Evolutionary conservation across 202 grass and related monocot genomes (phyloP).

Genomic region (Carex arenaria): DNA sequence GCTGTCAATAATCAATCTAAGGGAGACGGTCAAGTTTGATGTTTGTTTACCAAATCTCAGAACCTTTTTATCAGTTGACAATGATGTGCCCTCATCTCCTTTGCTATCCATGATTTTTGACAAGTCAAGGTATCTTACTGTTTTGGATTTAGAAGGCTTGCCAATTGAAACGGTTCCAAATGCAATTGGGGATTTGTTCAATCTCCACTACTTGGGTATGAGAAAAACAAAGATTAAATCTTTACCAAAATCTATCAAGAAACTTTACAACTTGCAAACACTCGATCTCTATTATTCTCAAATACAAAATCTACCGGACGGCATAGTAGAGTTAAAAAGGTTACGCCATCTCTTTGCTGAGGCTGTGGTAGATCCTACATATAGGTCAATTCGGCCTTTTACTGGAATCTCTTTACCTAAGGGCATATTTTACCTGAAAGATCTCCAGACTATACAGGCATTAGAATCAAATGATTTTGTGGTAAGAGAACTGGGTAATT

Average conservation of each 20-base stretch:
- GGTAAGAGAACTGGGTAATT: slow-evolving; percentile 5
- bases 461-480: slow-evolving; percentile 22
- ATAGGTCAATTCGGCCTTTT: background rate
- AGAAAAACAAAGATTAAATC: slow-evolving; percentile 33
- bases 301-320: slow-evolving; percentile 29
- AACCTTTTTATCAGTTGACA: slow-evolving; percentile 13
- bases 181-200: slow-evolving; percentile 31
- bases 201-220: slow-evolving; percentile 49
- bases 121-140: slow-evolving; percentile 32
- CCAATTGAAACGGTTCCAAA: slow-evolving; percentile 23
- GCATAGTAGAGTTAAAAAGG: slow-evolving; percentile 30
- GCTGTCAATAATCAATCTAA: slow-evolving; percentile 1
- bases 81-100: background rate
- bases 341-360: slow-evolving; percentile 41
- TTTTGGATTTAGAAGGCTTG: slow-evolving; percentile 31
- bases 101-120: slow-evolving; percentile 14
- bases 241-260: slow-evolving; percentile 30
- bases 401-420: slow-evolving; percentile 23
- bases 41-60: slow-evolving; percentile 14
- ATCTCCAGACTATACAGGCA: slow-evolving; percentile 48
- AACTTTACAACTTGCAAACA: slow-evolving; percentile 41
- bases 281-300: slow-evolving; percentile 36
- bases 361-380: background rate
- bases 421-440: slow-evolving; percentile 30
- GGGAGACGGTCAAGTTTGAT: background rate